phyloP scores from a whole-genome alignment of 2,329 filamentous ascomycete species.

The Paecilomyces fulvus region DNA sequence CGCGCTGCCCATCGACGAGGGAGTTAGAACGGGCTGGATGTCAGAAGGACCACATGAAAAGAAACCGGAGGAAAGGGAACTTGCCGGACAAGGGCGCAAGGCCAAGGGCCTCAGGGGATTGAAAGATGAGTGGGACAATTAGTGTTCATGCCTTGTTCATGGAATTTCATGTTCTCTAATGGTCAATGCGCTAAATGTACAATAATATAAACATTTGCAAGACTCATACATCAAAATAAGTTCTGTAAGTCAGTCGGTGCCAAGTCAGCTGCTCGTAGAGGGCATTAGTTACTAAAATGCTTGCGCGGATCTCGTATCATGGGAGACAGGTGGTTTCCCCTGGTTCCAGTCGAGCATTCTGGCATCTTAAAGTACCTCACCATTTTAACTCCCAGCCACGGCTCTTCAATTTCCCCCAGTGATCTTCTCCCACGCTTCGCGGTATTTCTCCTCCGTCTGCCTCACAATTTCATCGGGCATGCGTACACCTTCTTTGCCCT shows the following conservation, averaged over 20 bases:
- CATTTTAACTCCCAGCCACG: not conserved
- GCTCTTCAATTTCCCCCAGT: constrained; percentile 42
- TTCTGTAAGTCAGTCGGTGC: not conserved
- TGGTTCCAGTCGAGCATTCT: not conserved
- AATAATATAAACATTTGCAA: not conserved
- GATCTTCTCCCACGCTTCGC: constrained; percentile 64
- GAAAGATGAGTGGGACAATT: not conserved
- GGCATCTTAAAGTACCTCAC: not conserved
- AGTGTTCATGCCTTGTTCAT: not conserved
- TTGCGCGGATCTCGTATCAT: not conserved
- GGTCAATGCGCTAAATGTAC: not conserved
- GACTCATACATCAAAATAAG: not conserved
- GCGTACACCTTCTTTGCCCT: constrained; percentile 62
- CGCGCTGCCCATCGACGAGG: constrained; percentile 29
- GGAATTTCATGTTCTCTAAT: not conserved
- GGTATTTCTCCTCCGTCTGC: constrained; percentile 64
- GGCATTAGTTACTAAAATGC: not conserved
- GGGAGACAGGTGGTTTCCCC: not conserved
- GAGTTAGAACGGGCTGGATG: constrained; percentile 21
- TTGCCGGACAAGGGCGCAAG: not conserved
- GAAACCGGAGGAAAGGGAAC: not conserved
- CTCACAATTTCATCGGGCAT: constrained; percentile 64
- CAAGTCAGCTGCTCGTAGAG: not conserved
- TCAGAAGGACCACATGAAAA: constrained; percentile 23
- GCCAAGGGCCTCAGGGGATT: not conserved